Evolutionary conservation across 2,329 filamentous ascomycete genomes (phyloP).

Genomic region (Sporothrix dimorphospora): DNA sequence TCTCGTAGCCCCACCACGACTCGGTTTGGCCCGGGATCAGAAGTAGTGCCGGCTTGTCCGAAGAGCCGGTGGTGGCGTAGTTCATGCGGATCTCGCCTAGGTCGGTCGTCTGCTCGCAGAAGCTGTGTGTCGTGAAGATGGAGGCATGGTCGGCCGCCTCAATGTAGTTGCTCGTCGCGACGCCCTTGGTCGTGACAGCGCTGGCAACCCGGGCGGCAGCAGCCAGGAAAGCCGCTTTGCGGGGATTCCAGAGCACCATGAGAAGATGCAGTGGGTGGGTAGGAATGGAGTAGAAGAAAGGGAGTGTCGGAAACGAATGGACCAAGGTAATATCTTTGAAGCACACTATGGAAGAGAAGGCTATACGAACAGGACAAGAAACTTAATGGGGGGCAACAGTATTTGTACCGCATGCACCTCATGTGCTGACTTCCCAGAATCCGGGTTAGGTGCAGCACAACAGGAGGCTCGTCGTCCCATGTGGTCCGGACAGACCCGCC

Average conservation of each 20-base stretch:
- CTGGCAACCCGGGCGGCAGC: neutral
- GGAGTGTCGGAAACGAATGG: neutral
- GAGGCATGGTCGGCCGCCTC: constrained; percentile 14
- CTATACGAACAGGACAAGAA: no score
- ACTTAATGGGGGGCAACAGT: no score
- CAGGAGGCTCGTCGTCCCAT: constrained; percentile 8
- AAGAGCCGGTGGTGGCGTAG: neutral
- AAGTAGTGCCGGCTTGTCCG: constrained; percentile 1
- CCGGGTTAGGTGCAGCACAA: neutral
- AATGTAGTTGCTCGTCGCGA: constrained; percentile 14
- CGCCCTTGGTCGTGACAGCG: neutral
- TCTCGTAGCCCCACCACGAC: constrained; percentile 16
- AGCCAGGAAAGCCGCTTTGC: neutral
- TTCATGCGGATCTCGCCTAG: constrained; percentile 15
- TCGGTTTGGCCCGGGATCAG: constrained; percentile 9
- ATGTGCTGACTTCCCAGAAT: no score
- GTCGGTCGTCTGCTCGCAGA: constrained; percentile 13
- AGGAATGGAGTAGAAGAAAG: neutral
- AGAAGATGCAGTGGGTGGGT: neutral
- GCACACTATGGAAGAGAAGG: no score
- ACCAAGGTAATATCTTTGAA: no score
- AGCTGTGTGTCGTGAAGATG: constrained; percentile 14
- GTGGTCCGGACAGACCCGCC: neutral
- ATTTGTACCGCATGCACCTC: no score
- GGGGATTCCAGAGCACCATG: neutral